These are phyloP conservation scores for Grosmannia clavigera DNA, from an alignment of 2,329 filamentous ascomycete genomes.

Conservation along the genomic window DNA sequence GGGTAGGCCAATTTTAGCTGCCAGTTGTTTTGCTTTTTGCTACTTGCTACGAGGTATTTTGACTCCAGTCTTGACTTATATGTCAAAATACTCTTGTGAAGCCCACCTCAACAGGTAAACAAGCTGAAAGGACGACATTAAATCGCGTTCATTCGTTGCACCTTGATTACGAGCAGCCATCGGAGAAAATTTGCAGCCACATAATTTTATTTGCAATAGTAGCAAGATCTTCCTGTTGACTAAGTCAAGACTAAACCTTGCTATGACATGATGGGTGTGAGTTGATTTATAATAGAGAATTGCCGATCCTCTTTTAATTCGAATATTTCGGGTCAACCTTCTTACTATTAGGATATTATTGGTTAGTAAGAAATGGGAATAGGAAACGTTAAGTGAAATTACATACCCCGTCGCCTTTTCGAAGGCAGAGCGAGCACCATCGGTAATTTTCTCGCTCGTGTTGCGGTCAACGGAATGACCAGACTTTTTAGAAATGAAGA, in stretches of 20 bases:
- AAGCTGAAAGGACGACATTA: no score
- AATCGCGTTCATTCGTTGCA: no score
- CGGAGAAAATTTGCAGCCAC: no score
- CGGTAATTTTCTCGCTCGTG: constrained; percentile 22
- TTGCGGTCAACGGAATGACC: constrained; percentile 13
- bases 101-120: no score
- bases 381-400: background rate
- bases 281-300: no score
- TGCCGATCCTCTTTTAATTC: constrained; percentile 10
- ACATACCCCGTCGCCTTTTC: constrained; percentile 27
- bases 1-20: background rate
- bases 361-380: background rate
- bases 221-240: no score
- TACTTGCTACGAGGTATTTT: no score
- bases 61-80: no score
- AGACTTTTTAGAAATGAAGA: constrained; percentile 15
- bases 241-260: no score
- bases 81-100: no score
- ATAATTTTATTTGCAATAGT: no score
- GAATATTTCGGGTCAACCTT: constrained; percentile 22
- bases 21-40: background rate
- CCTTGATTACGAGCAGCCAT: no score
- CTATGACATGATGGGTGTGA: background rate
- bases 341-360: constrained; percentile 17
- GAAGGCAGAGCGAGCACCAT: constrained; percentile 19